Conservation (phyloP, 805 yeast species). For the Ogataea sp. region DNA sequence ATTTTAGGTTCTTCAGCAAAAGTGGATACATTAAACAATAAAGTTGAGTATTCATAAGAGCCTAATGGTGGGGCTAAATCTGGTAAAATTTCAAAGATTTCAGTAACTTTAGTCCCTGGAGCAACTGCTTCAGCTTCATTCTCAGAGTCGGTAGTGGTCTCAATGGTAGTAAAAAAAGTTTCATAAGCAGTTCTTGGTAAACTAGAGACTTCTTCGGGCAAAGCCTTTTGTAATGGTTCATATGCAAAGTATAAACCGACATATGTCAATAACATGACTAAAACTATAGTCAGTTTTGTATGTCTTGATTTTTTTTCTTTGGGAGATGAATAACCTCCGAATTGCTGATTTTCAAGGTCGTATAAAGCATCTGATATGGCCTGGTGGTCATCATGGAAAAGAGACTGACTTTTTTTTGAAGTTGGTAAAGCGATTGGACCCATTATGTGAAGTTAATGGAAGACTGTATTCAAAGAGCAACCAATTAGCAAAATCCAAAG, state of each 20-base stretch:
- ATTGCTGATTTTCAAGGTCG: not conserved
- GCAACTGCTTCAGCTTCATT: not conserved
- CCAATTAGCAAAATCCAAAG: not conserved
- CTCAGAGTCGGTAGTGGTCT: no score
- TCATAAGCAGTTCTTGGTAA: not conserved
- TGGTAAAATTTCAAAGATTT: constrained; percentile 11
- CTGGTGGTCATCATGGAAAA: not conserved
- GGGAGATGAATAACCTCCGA: not conserved
- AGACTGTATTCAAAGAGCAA: no score
- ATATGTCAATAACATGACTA: not conserved
- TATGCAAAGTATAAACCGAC: not conserved
- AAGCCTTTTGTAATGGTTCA: not conserved
- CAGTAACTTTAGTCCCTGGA: constrained; percentile 3
- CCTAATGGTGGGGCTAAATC: constrained; percentile 6
- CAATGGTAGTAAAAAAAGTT: not conserved
- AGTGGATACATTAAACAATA: constrained; percentile 5
- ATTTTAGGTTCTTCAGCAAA: constrained; percentile 1
- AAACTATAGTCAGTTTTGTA: not conserved
- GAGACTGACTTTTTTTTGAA: not conserved
- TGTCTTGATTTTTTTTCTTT: not conserved
- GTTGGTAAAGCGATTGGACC: not conserved
- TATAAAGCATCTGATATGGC: not conserved
- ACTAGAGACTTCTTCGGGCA: not conserved
- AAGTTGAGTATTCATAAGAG: constrained; percentile 2
- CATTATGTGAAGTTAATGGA: not conserved